Base-by-base conservation (phyloP, 768 basidiomycete species). In the Leccinum longicurvipes region DNA sequence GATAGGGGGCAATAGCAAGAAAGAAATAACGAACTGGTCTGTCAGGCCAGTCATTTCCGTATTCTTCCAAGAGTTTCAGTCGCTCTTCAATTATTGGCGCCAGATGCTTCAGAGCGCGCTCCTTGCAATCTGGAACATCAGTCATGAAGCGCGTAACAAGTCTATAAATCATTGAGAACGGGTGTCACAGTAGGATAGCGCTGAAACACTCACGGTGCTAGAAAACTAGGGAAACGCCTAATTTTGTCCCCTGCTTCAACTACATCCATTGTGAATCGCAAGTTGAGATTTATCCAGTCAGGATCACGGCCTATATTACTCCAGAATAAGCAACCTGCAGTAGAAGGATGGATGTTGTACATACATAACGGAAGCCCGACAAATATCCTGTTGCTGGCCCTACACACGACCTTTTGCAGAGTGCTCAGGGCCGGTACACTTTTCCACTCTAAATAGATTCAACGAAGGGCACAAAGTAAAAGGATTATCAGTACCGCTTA, bases 371-470 rank as follows among this genome's bases (percentile, higher is more conserved):
- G 79, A 31, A 74, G 64, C 0, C 81, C 82, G 17, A 82, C 76
- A 54, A 83, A 79, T 3, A 77, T 53, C 12, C 82, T 74, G 58
- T 78, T 81, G 53, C 69, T 76, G 2, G 60, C 28, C 19, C 47
- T 47, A 11, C 47, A 47, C 28, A 47, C 47, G 5, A 47, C 47
- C 5, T 21, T 9, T 53, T 63, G 69, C 28, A 73, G 56, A 1
- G 58, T 64, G 5, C 68, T 61, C 10, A 71, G 29, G 2, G 62
- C 69, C 1, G 65, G 61, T 11, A 78, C 55, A 9, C 56, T 59
- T 10, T 63, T 63, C 80, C 79, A 81, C 23, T 76, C 78, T 79
- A 39, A 25, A 39, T 17, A 8, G 1, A 10, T 10, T 53, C 36
- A 60, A 47, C 8, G 17, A 34, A 9, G 23, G 19, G 4, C 7